These are phyloP conservation scores for Aspergillus biplanus DNA, from an alignment of 495 filamentous ascomycete species.

Conservation along the genomic window DNA sequence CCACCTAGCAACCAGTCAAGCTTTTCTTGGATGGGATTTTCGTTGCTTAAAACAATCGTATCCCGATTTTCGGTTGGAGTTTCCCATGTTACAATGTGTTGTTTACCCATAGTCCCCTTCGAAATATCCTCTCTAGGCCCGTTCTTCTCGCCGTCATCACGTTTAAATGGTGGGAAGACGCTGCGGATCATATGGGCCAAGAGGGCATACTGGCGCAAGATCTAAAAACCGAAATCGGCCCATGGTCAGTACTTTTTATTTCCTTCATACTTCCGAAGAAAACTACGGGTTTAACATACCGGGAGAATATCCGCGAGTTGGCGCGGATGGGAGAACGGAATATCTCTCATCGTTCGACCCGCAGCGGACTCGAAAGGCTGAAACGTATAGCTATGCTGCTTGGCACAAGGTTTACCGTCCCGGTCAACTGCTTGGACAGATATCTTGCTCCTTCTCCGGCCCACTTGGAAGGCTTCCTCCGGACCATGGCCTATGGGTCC, in stretches of 20 bases:
- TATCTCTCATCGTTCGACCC: conserved; percentile 66
- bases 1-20: conserved; percentile 36
- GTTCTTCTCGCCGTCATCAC: conserved; percentile 18
- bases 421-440: conserved; percentile 40
- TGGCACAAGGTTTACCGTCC: conserved; percentile 44
- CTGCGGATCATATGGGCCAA: conserved; percentile 65
- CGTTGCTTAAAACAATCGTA: conserved; percentile 43
- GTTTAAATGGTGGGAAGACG: conserved; percentile 49
- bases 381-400: conserved; percentile 68
- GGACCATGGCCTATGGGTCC: conserved; percentile 26
- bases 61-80: conserved; percentile 19
- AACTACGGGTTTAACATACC: conserved; percentile 29
- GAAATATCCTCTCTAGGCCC: not conserved
- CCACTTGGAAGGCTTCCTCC: conserved; percentile 32
- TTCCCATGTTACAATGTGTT: conserved; percentile 3
- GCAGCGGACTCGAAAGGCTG: conserved; percentile 71
- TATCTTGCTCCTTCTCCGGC: conserved; percentile 37
- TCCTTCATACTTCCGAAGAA: not conserved
- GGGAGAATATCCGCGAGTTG: conserved; percentile 81
- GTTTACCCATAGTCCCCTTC: not conserved
- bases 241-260: not conserved
- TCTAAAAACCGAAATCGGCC: conserved; percentile 32
- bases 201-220: conserved; percentile 75
- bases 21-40: conserved; percentile 42
- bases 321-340: conserved; percentile 86